Base-by-base conservation (phyloP, 257 asterid genomes). In the Fraxinus pennsylvanica region DNA sequence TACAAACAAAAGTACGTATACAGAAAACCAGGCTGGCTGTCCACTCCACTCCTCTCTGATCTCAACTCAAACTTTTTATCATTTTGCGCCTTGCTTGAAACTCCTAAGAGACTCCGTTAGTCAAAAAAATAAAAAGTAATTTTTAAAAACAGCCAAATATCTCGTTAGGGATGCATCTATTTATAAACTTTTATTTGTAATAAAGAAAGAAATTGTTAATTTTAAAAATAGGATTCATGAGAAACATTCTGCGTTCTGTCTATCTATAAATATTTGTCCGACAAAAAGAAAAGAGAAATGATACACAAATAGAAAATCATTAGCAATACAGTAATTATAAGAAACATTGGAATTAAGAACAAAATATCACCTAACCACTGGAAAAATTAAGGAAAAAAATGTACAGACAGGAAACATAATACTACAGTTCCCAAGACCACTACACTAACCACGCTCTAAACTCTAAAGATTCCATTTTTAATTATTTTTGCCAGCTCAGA, bases 401-500 rank as follows among this genome's bases (percentile, higher is more conserved):
- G 78, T 81, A 82, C 86, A 84, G 33, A 39, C 85, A 74, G 79
- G 74, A 79, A 72, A 83, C 76, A 79, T 74, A 82, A 73, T 73
- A 80, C 76, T 79, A 85, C 78, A 47, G 79, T 78, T 87, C 84
- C 84, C 83, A 59, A 59, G 3, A 59, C 68, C 1, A 21, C 74
- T 29, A 72, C 36, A 57, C 74, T 9, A 61, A 81, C 74, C 36
- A 21, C 68, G 32, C 67, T 52, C 87, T 57, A 75, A 81, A 78
- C 76, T 65, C 76, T 61, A 75, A 45, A 76, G 79, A 67, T 75
- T 63, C 80, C 79, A 41, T 41, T 74, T 45, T 65, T 3, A 9
- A 32, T 52, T 74, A 71, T 72, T 77, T 74, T 52, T 45, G 71
- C 80, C 79, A 68, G 78, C 91, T 86, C 80, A 30, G 83, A 79